Evolutionary conservation across 441 rosid species (phyloP).

Genomic region (Syzygium malaccense): DNA sequence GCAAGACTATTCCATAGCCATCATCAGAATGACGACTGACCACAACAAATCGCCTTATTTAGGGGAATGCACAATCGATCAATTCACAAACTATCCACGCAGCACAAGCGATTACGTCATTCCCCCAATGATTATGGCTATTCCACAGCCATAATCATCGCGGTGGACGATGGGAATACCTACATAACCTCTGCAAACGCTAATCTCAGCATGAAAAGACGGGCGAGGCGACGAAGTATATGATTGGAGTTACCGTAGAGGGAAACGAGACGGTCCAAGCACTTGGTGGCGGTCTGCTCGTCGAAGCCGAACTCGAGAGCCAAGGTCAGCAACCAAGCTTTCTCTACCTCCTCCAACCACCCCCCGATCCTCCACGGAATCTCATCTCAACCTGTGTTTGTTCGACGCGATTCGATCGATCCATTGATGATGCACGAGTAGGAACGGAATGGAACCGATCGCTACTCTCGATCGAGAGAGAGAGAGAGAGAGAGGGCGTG

Average conservation of each 20-base stretch:
- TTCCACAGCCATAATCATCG: not conserved
- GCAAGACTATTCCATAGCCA: not conserved
- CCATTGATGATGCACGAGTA: too few species aligned
- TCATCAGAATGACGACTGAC: not conserved
- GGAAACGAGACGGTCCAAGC: slow-evolving; percentile 61
- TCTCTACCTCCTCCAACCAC: too few species aligned
- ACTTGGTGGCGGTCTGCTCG: slow-evolving; percentile 44
- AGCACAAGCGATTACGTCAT: not conserved
- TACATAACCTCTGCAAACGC: not conserved
- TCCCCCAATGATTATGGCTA: not conserved
- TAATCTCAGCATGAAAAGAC: too few species aligned
- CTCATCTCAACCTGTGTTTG: too few species aligned
- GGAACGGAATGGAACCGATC: too few species aligned
- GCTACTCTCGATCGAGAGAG: too few species aligned
- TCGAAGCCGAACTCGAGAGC: slow-evolving; percentile 72
- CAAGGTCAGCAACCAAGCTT: slow-evolving; percentile 34
- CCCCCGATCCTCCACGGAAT: too few species aligned
- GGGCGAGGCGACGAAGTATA: too few species aligned
- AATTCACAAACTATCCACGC: not conserved
- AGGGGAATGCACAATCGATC: not conserved
- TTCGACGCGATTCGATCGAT: too few species aligned
- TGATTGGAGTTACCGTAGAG: slow-evolving; percentile 57
- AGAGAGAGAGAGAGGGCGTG: too few species aligned
- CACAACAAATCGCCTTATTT: not conserved
- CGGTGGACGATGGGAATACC: not conserved